Base-by-base conservation (phyloP, 306 rosid species). In the Medicago arabica region DNA sequence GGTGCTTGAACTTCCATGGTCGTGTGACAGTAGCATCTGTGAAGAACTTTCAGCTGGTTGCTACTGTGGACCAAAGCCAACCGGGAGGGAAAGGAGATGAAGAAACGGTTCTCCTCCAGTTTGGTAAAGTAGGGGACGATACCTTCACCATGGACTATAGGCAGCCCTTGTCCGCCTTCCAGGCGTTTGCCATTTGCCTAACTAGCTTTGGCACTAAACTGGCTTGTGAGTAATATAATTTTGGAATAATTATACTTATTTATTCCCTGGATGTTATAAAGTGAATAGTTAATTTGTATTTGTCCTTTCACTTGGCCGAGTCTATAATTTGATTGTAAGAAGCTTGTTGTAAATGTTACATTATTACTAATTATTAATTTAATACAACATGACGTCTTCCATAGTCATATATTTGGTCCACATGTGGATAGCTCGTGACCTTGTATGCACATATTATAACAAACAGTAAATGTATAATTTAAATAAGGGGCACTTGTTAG, bases 1-100 rank as follows among this genome's bases (percentile, higher is more conserved):
- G 99, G 99, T 96, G 99, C 82, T 88, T 96, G 85, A 96, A 96
- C 85, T 96, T 96, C 80, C 99, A 96, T 25, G 99, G 99, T 39
- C 97, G 99, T 6, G 99, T 96, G 69, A 96, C 99, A 0, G 94
- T 92, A 12, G 97, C 98, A 21, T 96, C 99, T 0, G 99, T 96
- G 71, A 96, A 96, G 85, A 96, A 96, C 85, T 96, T 96, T 73
- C 99, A 96, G 82, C 90, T 96, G 75, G 91, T 88, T 61, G 99
- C 97, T 6, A 87, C 90, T 0, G 75, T 83, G 59, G 99, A 96
- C 72, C 98, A 88, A 77, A 91, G 92, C 88, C 97, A 89, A 68
- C 94, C 91, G 0, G 96, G 90, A 51, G 96, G 91, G 10, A 96
- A 96, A 84, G 99, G 99, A 75, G 94, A 96, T 2, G 96, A 92